A percentile compares a stretch with the other conserved stretches of the same genome.
phyloP scores from a whole-genome alignment of 805 yeast genomes.

The Candida nitratophila region DNA sequence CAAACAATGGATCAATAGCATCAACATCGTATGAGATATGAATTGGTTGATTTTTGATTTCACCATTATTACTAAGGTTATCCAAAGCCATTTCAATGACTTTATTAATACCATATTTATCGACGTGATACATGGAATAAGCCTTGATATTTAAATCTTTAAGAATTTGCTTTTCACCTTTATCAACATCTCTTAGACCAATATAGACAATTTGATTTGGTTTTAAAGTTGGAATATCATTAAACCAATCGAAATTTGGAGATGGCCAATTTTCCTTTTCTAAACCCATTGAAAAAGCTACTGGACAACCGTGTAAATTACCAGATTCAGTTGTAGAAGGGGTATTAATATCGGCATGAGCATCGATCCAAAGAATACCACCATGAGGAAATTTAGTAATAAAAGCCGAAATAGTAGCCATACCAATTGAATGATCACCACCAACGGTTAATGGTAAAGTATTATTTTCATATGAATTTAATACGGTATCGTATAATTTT shows the following conservation, averaged over 20 bases:
- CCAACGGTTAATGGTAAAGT: constrained; percentile 80
- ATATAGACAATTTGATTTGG: constrained; percentile 78
- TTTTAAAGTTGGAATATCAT: constrained; percentile 53
- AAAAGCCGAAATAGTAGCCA: constrained; percentile 86
- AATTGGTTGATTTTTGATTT: constrained; percentile 44
- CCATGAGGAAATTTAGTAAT: constrained; percentile 76
- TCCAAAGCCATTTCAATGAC: constrained; percentile 90
- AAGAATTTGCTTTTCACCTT: constrained; percentile 72
- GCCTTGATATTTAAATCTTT: constrained; percentile 71
- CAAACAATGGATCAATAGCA: constrained; percentile 89
- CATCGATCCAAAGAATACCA: constrained; percentile 92
- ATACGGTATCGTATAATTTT: constrained; percentile 55
- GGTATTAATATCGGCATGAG: constrained; percentile 95
- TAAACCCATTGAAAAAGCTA: constrained; percentile 82
- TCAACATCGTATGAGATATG: constrained; percentile 94
- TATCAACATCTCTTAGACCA: constrained; percentile 91
- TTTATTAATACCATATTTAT: constrained; percentile 84
- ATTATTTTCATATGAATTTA: constrained; percentile 37
- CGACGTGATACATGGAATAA: constrained; percentile 93
- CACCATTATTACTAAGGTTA: constrained; percentile 63
- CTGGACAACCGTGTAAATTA: constrained; percentile 95
- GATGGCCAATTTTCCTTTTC: constrained; percentile 56
- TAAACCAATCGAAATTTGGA: constrained; percentile 65
- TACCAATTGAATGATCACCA: constrained; percentile 95
- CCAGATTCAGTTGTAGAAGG: constrained; percentile 80